Evolutionary conservation across 139 green algal genomes (phyloP), one percentile per base, ranked within the genome.

Genomic region (Chloropicon primus): DNA sequence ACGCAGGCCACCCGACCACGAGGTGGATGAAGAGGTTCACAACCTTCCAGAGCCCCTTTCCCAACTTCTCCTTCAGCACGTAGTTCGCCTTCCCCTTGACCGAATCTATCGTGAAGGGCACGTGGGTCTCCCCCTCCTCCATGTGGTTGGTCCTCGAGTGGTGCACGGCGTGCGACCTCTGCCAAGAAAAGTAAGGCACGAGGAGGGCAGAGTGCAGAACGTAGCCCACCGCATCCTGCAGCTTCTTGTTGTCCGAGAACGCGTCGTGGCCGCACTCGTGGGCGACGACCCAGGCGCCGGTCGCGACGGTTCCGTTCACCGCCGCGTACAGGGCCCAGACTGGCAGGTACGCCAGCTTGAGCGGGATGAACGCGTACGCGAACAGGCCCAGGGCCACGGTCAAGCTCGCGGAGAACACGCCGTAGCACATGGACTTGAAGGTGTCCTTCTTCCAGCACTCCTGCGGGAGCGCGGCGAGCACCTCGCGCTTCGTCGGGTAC

Each of bases 261-360:
- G 84, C 84, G 23, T 79, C 76, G 27, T 88, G 84, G 22, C 84
- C 84, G 79, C 84, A 88, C 74, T 88, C 84, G 78, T 88, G 84
- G 24, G 84, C 82, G n/a, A 88, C 83, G 27, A 88, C 84, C 84
- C 84, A 88, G 23, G 80, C 77, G 22, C 84, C 84, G 26, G 84
- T 88, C 29, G 62, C 81, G 24, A 88, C 77, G n/a, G 85, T 84
- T 24, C 84, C 84, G 2, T 73, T 84, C 1, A 84, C 74, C 5
- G 72, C 54, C 21, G 28, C 74, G 80, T 88, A 88, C 22, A 74
- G 28, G 2, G 75, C 25, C 84, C 84, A 88, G 22, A 83, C 74
- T 10, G 81, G 81, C 73, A 28, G 72, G 26, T 54, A 80, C 10
- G 53, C 23, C 28, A 53, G 17, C 62, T 72, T 74, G 22, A 82